Base-by-base conservation (phyloP, 257 asterid species). In the Nyctanthes arbortristis region DNA sequence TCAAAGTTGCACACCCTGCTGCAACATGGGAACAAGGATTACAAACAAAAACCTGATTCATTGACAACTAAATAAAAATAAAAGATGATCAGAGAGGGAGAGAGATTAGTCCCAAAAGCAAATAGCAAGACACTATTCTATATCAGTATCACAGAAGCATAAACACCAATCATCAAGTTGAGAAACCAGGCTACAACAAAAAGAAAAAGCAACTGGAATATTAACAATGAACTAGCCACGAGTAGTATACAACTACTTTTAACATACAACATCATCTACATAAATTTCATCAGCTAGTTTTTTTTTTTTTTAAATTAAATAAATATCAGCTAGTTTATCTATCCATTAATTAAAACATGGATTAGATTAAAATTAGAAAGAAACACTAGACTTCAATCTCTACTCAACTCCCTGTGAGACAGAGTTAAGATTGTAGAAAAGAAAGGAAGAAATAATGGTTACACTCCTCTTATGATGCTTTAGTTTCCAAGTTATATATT, bases 61-160 rank as follows among this genome's bases (percentile, higher is more conserved):
- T 25, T 30, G 54, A 25, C 12, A 47, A 40, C 24, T 2, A 28
- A 57, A n/a, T 13, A 49, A 63, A 36, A 56, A 24, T 12, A 49
- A 49, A 4, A 18, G 58, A 49, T 49, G 18, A 0, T 28, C 1
- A 24, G 13, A 49, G 31, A 3, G 5, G 20, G n/a, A n/a, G 59
- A 22, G 57, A 56, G 27, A 63, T 28, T 36, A 36, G 27, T n/a
- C 12, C 49, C 62, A 55, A 25, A 16, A 22, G 33, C 14, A 16
- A 56, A 61, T 39, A 69, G 30, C 2, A 40, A 39, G 27, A 37
- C 39, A 36, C 36, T 68, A 39, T 40, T 62, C 57, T 29, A n/a
- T 10, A 22, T 58, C 14, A 22, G 18, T 43, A 70, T 37, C n/a
- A n/a, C n/a, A n/a, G n/a, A n/a, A n/a, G n/a, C n/a, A n/a, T 7